Evolutionary conservation across 192 early-diverging fungal species (phyloP).

Genomic region (Diversispora eburnea): DNA sequence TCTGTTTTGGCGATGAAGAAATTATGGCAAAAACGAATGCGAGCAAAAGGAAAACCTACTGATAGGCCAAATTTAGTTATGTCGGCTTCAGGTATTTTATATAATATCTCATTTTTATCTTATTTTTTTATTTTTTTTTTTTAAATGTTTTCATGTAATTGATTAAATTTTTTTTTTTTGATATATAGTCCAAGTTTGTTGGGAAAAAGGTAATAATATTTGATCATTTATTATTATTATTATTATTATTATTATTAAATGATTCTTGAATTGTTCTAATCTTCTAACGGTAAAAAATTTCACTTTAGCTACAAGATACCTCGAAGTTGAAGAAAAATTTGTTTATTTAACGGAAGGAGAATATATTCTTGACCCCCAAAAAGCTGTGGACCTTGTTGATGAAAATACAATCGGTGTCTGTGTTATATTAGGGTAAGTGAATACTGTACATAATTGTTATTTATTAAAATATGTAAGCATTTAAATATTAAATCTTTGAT

Average conservation of each 20-base stretch:
- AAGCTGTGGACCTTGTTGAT: slow-evolving; percentile 66
- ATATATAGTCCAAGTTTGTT: slow-evolving; percentile 62
- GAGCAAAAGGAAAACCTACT: slow-evolving; percentile 58
- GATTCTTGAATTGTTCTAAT: background rate
- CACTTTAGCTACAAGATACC: slow-evolving; percentile 25
- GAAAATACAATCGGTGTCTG: slow-evolving; percentile 84
- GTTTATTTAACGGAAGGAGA: slow-evolving; percentile 34
- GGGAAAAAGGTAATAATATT: slow-evolving; percentile 33
- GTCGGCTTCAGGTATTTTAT: slow-evolving; percentile 37
- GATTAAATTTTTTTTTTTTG: background rate
- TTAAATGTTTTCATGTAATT: background rate
- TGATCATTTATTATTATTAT: background rate
- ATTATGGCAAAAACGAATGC: slow-evolving; percentile 62
- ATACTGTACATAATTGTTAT: background rate
- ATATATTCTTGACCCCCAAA: slow-evolving; percentile 57
- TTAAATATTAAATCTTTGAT: background rate
- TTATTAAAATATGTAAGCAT: background rate
- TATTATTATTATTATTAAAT: background rate
- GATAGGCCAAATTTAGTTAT: slow-evolving; percentile 78
- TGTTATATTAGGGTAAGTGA: slow-evolving; percentile 62
- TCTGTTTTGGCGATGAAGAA: slow-evolving; percentile 76
- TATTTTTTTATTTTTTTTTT: background rate
- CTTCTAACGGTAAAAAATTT: background rate
- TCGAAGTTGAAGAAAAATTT: slow-evolving; percentile 40
- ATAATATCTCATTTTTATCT: background rate